Conservation (phyloP, 2,329 filamentous ascomycete genomes). For the Furcasterigmium sp. region DNA sequence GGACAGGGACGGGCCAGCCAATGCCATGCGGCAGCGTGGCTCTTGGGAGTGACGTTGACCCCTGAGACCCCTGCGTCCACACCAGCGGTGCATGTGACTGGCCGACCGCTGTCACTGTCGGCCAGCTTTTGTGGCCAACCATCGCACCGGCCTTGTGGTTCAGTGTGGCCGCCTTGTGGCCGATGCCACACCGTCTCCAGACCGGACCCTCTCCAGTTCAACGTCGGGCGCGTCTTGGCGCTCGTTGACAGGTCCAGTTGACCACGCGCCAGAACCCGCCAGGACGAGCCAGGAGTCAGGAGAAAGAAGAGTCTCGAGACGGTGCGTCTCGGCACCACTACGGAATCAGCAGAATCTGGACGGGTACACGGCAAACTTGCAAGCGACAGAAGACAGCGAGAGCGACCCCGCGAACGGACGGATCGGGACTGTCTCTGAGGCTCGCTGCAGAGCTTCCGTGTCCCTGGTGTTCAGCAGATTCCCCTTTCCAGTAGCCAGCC, state of each 20-base stretch:
- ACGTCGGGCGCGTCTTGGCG: not conserved
- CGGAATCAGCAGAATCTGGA: no score
- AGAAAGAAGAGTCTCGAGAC: no score
- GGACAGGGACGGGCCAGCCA: not conserved
- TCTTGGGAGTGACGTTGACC: not conserved
- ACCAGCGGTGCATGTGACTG: not conserved
- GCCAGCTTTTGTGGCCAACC: not conserved
- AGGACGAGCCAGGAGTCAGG: not conserved
- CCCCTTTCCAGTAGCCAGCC: not conserved
- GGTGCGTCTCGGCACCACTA: no score
- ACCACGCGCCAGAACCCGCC: not conserved
- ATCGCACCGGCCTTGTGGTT: not conserved
- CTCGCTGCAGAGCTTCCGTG: not conserved
- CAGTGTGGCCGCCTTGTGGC: not conserved
- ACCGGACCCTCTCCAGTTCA: not conserved
- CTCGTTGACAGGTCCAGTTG: not conserved
- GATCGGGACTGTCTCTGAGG: no score
- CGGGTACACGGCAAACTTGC: no score
- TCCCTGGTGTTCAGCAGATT: not conserved
- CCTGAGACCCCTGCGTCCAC: not conserved
- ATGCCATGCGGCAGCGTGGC: not conserved
- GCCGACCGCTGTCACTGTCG: not conserved
- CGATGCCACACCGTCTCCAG: not conserved
- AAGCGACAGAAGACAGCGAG: no score
- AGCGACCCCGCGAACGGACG: no score